phyloP scores from a whole-genome alignment of 1,139 yeast species.

The Sugiyamaella castrensis region DNA sequence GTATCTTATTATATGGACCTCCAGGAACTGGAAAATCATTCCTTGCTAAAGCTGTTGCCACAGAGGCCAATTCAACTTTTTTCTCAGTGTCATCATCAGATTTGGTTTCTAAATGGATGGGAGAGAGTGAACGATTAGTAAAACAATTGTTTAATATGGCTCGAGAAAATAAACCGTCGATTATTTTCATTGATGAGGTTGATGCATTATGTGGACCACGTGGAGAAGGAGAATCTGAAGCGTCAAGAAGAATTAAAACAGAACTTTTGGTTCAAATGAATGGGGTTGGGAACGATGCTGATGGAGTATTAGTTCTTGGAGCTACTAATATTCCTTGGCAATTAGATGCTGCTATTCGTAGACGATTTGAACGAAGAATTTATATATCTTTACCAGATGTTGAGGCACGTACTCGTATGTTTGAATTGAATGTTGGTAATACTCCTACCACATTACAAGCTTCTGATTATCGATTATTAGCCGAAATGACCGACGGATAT shows the following conservation, averaged over 20 bases:
- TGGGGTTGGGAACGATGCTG: constrained; percentile 94
- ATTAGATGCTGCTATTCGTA: constrained; percentile 93
- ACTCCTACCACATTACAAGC: constrained; percentile 78
- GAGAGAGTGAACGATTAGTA: constrained; percentile 99
- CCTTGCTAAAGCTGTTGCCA: constrained; percentile 98
- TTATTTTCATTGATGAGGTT: constrained; percentile 95
- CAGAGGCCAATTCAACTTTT: constrained; percentile 91
- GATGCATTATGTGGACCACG: constrained; percentile 99
- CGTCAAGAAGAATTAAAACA: constrained; percentile 92
- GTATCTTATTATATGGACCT: constrained; percentile 94
- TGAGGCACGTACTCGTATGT: constrained; percentile 89
- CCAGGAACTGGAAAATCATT: constrained; percentile 99
- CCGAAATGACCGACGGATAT: constrained; percentile 94
- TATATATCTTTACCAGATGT: constrained; percentile 92
- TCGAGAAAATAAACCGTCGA: constrained; percentile 94
- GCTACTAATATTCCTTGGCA: constrained; percentile 99
- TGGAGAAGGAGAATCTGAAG: constrained; percentile 98
- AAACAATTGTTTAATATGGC: constrained; percentile 97
- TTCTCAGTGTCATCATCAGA: constrained; percentile 98
- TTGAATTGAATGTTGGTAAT: constrained; percentile 86
- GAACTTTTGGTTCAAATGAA: constrained; percentile 97
- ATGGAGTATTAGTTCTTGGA: constrained; percentile 91
- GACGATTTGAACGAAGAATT: constrained; percentile 93
- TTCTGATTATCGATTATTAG: constrained; percentile 73
- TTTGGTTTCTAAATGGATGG: constrained; percentile 95